Conservation (phyloP, 805 yeast species). For the Saccharomycodes ludwigii region DNA sequence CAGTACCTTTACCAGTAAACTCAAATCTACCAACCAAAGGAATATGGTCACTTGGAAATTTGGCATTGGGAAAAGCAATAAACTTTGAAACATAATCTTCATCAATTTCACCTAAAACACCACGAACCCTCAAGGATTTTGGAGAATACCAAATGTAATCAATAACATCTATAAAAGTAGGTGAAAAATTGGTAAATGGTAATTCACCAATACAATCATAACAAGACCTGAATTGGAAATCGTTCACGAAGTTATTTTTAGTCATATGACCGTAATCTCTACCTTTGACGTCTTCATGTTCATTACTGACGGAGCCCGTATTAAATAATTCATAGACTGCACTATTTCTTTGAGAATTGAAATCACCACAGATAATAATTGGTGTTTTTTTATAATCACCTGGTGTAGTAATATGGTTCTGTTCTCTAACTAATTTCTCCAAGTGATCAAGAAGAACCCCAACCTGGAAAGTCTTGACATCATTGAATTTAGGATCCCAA, state of each 20-base stretch:
- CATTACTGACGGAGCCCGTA: conserved; percentile 55
- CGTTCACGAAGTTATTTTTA: conserved; percentile 75
- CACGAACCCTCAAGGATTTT: conserved; percentile 65
- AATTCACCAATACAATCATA: conserved; percentile 78
- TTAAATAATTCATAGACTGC: conserved; percentile 89
- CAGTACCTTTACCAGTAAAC: conserved; percentile 35
- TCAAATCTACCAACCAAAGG: conserved; percentile 75
- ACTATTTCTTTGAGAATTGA: conserved; percentile 74
- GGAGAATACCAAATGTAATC: conserved; percentile 96
- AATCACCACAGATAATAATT: conserved; percentile 87
- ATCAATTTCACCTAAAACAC: conserved; percentile 77
- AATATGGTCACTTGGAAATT: conserved; percentile 89
- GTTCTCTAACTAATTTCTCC: conserved; percentile 46
- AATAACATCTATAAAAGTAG: conserved; percentile 83
- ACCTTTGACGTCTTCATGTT: conserved; percentile 72
- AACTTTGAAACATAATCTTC: conserved; percentile 59
- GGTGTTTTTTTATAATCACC: conserved; percentile 53
- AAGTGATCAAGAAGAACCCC: conserved; percentile 85
- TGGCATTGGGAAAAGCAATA: conserved; percentile 89
- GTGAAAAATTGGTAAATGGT: conserved; percentile 90
- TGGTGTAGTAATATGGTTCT: conserved; percentile 30
- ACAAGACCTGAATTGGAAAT: conserved; percentile 71
- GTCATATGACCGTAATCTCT: conserved; percentile 88
- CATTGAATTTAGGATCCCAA: conserved; percentile 96
- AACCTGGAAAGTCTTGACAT: conserved; percentile 91